These are phyloP conservation scores for Suaeda aralocaspica DNA, from an alignment of 148 eudicot species.

Conservation along the genomic window DNA sequence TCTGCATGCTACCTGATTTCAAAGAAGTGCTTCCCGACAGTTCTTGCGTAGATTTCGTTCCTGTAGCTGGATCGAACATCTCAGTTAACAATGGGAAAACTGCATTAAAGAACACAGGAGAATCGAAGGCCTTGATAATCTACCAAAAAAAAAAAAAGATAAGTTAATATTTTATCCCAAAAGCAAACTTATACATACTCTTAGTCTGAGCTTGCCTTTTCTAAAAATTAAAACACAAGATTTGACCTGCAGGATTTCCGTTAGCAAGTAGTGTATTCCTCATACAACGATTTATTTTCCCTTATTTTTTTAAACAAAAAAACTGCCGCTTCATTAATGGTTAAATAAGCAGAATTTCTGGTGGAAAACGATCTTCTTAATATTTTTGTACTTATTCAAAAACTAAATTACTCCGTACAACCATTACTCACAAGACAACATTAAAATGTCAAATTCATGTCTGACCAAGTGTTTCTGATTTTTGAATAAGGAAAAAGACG, in stretches of 20 bases:
- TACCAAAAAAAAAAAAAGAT: conserved; percentile 27
- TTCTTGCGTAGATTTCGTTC: conserved; percentile 30
- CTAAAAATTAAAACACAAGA: background rate
- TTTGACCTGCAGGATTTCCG: background rate
- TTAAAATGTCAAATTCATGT: no score
- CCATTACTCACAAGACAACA: no score
- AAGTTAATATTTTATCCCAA: background rate
- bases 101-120: conserved; percentile 56
- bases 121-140: conserved; percentile 73
- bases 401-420: no score
- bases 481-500: background rate
- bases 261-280: background rate
- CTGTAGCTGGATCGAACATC: conserved; percentile 43
- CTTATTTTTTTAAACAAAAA: background rate
- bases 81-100: conserved; percentile 68
- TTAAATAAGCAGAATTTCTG: background rate
- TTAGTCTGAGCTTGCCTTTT: background rate
- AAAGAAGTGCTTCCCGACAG: conserved; percentile 38
- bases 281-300: background rate
- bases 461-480: no score
- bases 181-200: background rate
- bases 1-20: conserved; percentile 50
- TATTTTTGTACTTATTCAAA: no score
- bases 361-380: background rate
- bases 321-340: background rate